Base-by-base conservation (phyloP, 176 grass and related monocot genomes). In the Thalia dealbata region DNA sequence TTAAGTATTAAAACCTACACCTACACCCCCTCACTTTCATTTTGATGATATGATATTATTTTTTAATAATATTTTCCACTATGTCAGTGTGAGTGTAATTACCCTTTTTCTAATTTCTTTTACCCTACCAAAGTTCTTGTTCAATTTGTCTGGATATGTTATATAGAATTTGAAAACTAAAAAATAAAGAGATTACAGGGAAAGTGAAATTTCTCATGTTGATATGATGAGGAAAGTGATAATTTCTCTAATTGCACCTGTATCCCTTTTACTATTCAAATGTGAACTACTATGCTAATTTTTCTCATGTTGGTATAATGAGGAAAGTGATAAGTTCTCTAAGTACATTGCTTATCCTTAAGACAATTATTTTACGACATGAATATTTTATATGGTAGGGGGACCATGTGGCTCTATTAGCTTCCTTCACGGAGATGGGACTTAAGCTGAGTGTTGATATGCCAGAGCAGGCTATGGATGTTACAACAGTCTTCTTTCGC, bases 361-460 rank as follows among this genome's bases (percentile, higher is more conserved):
- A n/a, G 54, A 19, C 21, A n/a, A 58, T 58, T 0, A 21, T 58
- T 58, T 68, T 68, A 43, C 48, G 21, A 25, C 70, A 52, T 72
- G 35, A 72, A 15, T 30, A 72, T 72, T 25, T 29, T 72, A 25
- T 64, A 2, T 81, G 80, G 38, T 75, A 97, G 95, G 95, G 89
- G 63, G 95, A 97, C 78, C 95, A 91, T 52, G 95, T 92, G 62
- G 95, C 90, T 75, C 67, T 97, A 73, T 54, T 97, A 64, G 85
- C 90, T 82, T 90, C 95, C 54, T 97, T 97, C 84, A 81, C 83
- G 60, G 87, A 97, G 78, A 97, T 97, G 90, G 95, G 95, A 79
- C 89, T 97, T 79, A 97, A 91, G 83, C 79, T 97, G 76, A 82
- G 95, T 35, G 79, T 97, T 72, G 95, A 97, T 73, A 97, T 97